Conservation (phyloP, 345 rosid genomes). For the Toxicodendron radicans region DNA sequence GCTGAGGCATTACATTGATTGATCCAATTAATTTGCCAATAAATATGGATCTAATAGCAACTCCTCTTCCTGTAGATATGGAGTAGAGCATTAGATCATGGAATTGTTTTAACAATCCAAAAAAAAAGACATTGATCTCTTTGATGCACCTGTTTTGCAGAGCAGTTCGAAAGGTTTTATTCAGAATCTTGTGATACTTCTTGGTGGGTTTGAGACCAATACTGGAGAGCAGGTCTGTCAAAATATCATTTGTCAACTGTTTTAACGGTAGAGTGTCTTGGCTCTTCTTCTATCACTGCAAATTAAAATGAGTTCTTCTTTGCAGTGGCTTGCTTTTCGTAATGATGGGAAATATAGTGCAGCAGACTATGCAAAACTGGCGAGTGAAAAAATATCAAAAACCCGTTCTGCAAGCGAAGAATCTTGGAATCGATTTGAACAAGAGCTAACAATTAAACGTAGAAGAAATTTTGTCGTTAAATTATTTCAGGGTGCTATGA, state of each 20-base stretch:
- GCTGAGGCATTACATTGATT: conserved; percentile 10
- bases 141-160: conserved; percentile 39
- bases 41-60: neutral
- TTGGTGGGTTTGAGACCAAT: conserved; percentile 91
- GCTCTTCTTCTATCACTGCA: conserved; percentile 3
- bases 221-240: conserved; percentile 84
- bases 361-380: conserved; percentile 70
- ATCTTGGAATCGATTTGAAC: conserved; percentile 67
- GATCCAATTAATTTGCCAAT: conserved; percentile 3
- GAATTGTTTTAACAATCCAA: neutral
- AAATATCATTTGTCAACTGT: conserved; percentile 16
- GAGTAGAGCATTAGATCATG: neutral
- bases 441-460: conserved; percentile 47
- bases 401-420: conserved; percentile 32
- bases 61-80: neutral
- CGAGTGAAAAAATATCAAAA: conserved; percentile 63
- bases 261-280: neutral
- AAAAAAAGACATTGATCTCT: conserved; percentile 3
- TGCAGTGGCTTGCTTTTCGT: conserved; percentile 93
- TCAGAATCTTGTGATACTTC: conserved; percentile 63
- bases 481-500: conserved; percentile 73
- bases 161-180: conserved; percentile 54
- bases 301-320: conserved; percentile 26
- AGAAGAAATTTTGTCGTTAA: conserved; percentile 58
- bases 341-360: conserved; percentile 82